Evolutionary conservation across 78 protist species (phyloP).

Genomic region (Isochrysis galbana): DNA sequence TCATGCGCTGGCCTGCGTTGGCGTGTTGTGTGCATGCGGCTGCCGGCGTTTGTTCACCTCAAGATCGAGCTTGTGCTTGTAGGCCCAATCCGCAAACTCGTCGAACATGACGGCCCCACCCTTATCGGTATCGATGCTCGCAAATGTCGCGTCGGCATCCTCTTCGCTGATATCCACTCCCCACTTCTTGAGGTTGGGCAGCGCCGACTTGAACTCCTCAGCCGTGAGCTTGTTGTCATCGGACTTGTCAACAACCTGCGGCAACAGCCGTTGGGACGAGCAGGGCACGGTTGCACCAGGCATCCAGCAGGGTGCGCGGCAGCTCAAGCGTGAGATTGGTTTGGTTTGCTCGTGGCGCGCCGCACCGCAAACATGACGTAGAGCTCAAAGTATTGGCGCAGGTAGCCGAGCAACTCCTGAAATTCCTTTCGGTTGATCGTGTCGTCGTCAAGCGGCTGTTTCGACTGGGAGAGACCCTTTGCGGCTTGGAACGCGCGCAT

Average conservation of each 20-base stretch:
- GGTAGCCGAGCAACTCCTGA: not conserved
- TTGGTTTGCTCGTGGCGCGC: no score
- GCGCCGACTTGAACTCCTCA: not conserved
- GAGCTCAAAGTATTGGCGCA: not conserved
- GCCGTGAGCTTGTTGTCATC: not conserved
- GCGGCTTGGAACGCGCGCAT: constrained; percentile 9
- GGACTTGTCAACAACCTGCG: not conserved
- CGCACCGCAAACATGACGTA: not conserved
- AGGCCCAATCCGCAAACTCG: not conserved
- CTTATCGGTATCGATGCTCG: not conserved
- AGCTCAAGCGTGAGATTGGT: no score
- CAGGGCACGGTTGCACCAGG: no score
- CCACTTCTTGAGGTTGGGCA: not conserved
- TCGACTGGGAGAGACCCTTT: not conserved
- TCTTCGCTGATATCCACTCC: not conserved
- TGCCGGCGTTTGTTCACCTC: not conserved
- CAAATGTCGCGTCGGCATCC: not conserved
- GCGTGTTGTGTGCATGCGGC: no score
- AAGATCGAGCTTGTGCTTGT: not conserved
- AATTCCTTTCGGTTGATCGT: not conserved
- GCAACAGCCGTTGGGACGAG: no score
- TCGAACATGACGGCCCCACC: not conserved
- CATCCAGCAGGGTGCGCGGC: no score
- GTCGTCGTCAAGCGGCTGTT: not conserved
- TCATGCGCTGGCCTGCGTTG: not conserved